Base-by-base conservation (phyloP, 306 rosid species). In the Prinsepia uniflora region DNA sequence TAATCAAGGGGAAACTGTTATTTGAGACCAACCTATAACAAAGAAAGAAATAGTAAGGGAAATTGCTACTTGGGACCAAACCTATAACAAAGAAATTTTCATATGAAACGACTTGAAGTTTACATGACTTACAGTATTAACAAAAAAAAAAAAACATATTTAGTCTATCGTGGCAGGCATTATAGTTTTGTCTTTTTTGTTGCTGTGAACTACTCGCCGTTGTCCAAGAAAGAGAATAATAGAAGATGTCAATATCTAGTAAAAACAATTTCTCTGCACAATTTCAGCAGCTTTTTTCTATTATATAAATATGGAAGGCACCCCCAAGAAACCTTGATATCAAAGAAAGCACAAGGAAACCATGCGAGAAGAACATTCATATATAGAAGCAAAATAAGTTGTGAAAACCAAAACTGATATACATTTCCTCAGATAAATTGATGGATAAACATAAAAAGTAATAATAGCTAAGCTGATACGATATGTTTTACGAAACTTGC, bases 361-460 rank as follows among this genome's bases (percentile, higher is more conserved):
- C 48, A 68, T 50, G 72, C 0, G 12, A 41, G 43, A 44, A 48
- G 44, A 47, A 48, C 24, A 24, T 55, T 30, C 36, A 30, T 30
- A 73, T 47, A 61, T 40, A 57, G 39, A 75, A 48, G 67, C 34
- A 57, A 18, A 60, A 46, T 6, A 36, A 53, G 67, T 73, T 74
- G 66, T 50, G 11, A 49, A 61, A 65, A 69, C 42, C 64, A 81
- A 83, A 72, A 55, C 79, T 76, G 75, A 79, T 75, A 83, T 76
- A 43, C 54, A 56, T 56, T 70, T 85, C 73, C 81, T 74, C 75
- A 53, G 65, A 59, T 30, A 30, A 30, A 30, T 30, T 30, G 36
- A 30, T 57, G 77, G 24, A 61, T 44, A 41, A 50, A 78, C 54
- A 72, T 60, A 50, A 64, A 64, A 65, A 81, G 36, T 30, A 77